Evolutionary conservation across 2,329 filamentous ascomycete species (phyloP).

Genomic region (Penicillium brevicompactum): DNA sequence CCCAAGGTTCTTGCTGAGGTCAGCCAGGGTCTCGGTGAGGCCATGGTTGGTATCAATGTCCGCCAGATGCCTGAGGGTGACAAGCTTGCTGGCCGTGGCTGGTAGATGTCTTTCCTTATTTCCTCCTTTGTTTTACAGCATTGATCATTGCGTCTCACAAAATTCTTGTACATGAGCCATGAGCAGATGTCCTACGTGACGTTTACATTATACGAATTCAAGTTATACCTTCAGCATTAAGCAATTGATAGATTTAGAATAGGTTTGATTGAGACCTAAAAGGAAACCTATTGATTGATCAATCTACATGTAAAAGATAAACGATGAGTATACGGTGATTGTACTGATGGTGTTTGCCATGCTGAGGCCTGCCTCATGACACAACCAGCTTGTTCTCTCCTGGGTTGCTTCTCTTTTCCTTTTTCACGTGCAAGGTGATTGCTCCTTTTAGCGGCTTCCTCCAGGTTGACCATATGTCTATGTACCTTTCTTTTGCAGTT

Average conservation of each 20-base stretch:
- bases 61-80: conserved; percentile 74
- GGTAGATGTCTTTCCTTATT: conserved; percentile 56
- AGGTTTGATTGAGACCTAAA: background rate
- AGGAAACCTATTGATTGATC: background rate
- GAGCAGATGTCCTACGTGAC: conserved; percentile 18
- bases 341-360: no score
- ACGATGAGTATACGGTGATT: no score
- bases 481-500: no score
- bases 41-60: conserved; percentile 95
- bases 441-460: no score
- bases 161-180: conserved; percentile 25
- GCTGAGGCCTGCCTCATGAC: no score
- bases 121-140: conserved; percentile 6
- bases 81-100: conserved; percentile 82
- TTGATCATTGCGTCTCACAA: conserved; percentile 10
- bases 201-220: conserved; percentile 7
- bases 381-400: no score
- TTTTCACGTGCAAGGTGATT: no score
- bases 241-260: background rate
- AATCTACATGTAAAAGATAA: background rate
- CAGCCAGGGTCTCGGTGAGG: conserved; percentile 87
- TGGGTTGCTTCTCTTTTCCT: no score
- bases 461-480: no score
- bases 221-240: background rate
- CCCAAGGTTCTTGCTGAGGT: conserved; percentile 83